Evolutionary conservation across 139 green algal genomes (phyloP).

Genomic region (Chlamydomonas schloesseri): DNA sequence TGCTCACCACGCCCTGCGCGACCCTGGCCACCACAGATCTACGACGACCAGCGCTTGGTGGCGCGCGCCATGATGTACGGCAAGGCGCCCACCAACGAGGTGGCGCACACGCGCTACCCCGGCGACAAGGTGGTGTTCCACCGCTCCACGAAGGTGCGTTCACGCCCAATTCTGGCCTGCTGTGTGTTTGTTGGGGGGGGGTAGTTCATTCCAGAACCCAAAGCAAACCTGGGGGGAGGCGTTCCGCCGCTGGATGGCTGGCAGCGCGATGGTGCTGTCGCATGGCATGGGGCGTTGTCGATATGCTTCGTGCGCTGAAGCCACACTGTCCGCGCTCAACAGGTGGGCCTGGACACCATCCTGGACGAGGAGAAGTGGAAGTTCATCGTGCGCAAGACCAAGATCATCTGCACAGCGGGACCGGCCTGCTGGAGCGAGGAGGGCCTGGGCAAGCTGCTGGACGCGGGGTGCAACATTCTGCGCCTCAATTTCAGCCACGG

Average conservation of each 20-base stretch:
- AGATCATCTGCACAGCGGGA: constrained; percentile 76
- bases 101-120: constrained; percentile 25
- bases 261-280: too few relatives aligned
- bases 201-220: too few relatives aligned
- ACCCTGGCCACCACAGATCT: too few relatives aligned
- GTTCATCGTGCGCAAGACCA: constrained; percentile 65
- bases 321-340: too few relatives aligned
- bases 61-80: constrained; percentile 50
- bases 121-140: constrained; percentile 51
- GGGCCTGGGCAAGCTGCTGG: constrained; percentile 68
- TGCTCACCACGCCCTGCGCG: too few relatives aligned
- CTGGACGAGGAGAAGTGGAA: constrained; percentile 68
- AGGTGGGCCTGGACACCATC: constrained; percentile 67
- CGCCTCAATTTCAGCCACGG: constrained; percentile 84
- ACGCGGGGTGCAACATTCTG: constrained; percentile 77
- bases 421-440: constrained; percentile 73
- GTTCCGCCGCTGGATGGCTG: too few relatives aligned
- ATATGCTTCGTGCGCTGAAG: too few relatives aligned
- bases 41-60: constrained; percentile 67
- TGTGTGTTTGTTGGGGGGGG: constrained; percentile 3
- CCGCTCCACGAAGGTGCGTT: not conserved
- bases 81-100: constrained; percentile 12
- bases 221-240: too few relatives aligned
- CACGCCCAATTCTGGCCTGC: constrained; percentile 1
- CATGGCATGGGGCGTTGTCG: too few relatives aligned